Base-by-base conservation (phyloP, 2,329 filamentous ascomycete species). In the Teratosphaeria nubilosa region DNA sequence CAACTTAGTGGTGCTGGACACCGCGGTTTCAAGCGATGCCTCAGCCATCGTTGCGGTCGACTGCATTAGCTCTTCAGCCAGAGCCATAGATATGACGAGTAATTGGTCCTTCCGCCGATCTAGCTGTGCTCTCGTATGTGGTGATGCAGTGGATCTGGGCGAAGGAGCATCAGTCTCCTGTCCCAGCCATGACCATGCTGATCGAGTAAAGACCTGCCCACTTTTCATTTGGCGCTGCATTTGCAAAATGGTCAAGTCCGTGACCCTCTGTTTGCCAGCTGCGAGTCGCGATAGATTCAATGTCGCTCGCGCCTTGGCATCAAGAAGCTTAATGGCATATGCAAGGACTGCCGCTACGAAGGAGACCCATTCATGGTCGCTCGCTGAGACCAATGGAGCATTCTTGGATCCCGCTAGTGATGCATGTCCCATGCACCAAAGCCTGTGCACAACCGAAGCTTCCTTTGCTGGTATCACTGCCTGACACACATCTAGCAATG, bases 341-440 rank as follows among this genome's bases (percentile, higher is more conserved):
- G 69, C 67, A 55, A 77, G 73, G 2, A 78, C 58, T 7, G 74
- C 72, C 4, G 73, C 65, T 3, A 73, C 68, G 31, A 77, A 70
- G 5, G 76, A 75, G 5, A 70, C 64, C 70, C 73, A 75, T 50
- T 71, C 69, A 9, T 31, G 13, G 51, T 56, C 51, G 45, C 54
- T 52, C 16, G 57, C 60, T 10, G 66, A 68, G 14, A 54, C 56
- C 14, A 53, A 54, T 6, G 64, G 20, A 16, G 32, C 55, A 5
- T 61, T 62, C 10, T 57, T 54, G 37, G 63, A 37, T 52, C 55
- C 31, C 2, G 57, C 20, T 5, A 72, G 56, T 56, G 60, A 59
- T 10, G 63, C 63, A 54, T 65, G 56, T 9, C 66, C 63, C 45
- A 58, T 59, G 58, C 68, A 71, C 70, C 70, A 74, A 2, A 65